Conservation (phyloP, 495 filamentous ascomycete species). For the Hypoxylon subgilvum region DNA sequence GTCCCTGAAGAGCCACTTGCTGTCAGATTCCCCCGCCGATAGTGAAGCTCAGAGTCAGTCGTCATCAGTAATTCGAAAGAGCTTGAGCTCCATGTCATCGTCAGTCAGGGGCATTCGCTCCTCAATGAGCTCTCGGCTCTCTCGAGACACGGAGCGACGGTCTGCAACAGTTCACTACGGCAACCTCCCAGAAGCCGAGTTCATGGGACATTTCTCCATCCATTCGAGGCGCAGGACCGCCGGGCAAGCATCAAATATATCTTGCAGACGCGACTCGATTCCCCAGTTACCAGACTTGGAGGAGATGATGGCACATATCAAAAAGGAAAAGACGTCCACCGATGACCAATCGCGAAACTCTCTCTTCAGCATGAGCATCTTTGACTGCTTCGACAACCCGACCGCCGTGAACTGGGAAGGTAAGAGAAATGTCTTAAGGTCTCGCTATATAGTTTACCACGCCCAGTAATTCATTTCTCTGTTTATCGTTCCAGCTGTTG, state of each 20-base stretch:
- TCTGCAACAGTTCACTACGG: constrained; percentile 5
- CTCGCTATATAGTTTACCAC: neutral
- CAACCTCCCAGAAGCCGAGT: neutral
- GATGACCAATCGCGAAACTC: constrained; percentile 8
- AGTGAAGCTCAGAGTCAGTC: constrained; percentile 6
- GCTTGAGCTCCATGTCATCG: constrained; percentile 35
- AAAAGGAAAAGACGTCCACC: neutral
- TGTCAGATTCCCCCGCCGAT: constrained; percentile 2
- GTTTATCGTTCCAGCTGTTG: no score
- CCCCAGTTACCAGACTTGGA: constrained; percentile 32
- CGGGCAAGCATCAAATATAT: constrained; percentile 10
- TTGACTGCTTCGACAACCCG: constrained; percentile 10
- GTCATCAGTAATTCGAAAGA: constrained; percentile 26
- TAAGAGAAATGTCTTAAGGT: constrained; percentile 4
- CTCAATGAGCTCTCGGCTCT: constrained; percentile 11
- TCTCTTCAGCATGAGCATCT: constrained; percentile 23
- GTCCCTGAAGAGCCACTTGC: constrained; percentile 16
- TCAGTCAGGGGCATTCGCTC: constrained; percentile 27
- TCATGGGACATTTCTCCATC: neutral
- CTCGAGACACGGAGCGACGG: constrained; percentile 9
- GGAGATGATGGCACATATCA: constrained; percentile 10
- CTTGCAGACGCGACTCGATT: neutral
- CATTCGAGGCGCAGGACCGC: constrained; percentile 16
- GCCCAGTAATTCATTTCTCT: no score
- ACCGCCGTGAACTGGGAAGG: neutral